phyloP scores from a whole-genome alignment of 106 monocot genomes.

The Allium fistulosum region DNA sequence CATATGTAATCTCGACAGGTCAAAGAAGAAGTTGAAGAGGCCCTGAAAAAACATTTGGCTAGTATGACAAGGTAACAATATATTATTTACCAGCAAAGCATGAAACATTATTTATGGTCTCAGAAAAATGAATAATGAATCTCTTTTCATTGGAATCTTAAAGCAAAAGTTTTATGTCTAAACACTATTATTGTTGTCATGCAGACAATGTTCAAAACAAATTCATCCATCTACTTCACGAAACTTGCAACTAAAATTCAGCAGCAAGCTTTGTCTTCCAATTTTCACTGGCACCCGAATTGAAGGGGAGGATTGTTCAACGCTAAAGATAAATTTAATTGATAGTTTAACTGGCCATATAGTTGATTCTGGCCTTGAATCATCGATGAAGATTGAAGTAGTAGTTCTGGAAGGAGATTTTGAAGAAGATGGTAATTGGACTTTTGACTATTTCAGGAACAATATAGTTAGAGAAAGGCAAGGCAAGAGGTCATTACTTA shows the following conservation, averaged over 20 bases:
- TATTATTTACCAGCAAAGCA: conserved; percentile 1
- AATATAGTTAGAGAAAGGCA: conserved; percentile 95
- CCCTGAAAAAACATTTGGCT: conserved; percentile 49
- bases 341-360: conserved; percentile 43
- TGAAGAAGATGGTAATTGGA: conserved; percentile 75
- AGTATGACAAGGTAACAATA: conserved; percentile 47
- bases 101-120: not conserved
- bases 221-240: conserved; percentile 47
- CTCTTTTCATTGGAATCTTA: not conserved
- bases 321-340: conserved; percentile 46
- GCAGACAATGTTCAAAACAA: conserved; percentile 61
- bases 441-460: conserved; percentile 63
- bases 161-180: conserved; percentile 7
- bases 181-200: conserved; percentile 10
- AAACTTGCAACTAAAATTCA: conserved; percentile 67
- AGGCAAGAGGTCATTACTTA: conserved; percentile 69
- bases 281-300: conserved; percentile 85
- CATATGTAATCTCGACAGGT: conserved; percentile 43
- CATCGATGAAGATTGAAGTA: conserved; percentile 74
- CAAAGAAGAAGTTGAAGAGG: conserved; percentile 96
- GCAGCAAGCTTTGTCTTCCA: conserved; percentile 67
- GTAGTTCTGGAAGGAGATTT: conserved; percentile 97
- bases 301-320: conserved; percentile 58
- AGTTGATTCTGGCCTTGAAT: conserved; percentile 48
- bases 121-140: not conserved